Evolutionary conservation across 768 basidiomycete species (phyloP), one percentile per base, ranked within the genome.

Genomic region (Podaxis sp.): DNA sequence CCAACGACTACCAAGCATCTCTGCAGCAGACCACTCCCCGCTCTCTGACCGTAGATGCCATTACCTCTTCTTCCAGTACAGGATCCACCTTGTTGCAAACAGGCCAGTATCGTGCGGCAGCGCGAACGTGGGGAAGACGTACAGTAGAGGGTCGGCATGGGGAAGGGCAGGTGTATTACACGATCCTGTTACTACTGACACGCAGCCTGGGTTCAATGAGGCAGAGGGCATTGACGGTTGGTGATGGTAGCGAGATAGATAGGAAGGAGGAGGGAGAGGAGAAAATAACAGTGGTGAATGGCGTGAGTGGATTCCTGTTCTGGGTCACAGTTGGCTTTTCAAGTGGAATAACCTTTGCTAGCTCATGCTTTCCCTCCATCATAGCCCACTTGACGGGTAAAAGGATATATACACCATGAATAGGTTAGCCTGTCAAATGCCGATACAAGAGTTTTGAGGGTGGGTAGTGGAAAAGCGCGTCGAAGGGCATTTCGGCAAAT

Each of bases 181-280:
- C 2, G 92, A 93, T 70, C 88, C 91, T 84, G 99, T 89, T 57
- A 96, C 87, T 0, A 90, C 89, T 0, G 93, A 95, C 2, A 89
- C 89, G 66, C 96, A 92, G 56, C 96, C 92, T 53, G 92, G 84
- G 67, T 72, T 97, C 95, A 65, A 98, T 89, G n/a, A 98, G 82
- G 6, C 95, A 88, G 5, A 97, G 80, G 0, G 94, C 95, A 55
- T 91, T 87, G 4, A 89, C 71, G 17, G 73, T 74, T 69, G 63
- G 8, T 7, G 15, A 44, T 17, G 17, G 5, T n/a, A 15, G 19
- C 2, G 44, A 4, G 12, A 4, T n/a, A 8, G 33, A 22, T 12
- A 12, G 24, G 36, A 48, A 22, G n/a, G 44, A 49, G 30, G 48
- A 49, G 19, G 48, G 19, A 64, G 59, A 13, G 39, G 36, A 3